A percentile compares a stretch with the other conserved stretches of the same genome.
Evolutionary conservation across 805 yeast species (phyloP).

Genomic region (Candida parachauliodes): DNA sequence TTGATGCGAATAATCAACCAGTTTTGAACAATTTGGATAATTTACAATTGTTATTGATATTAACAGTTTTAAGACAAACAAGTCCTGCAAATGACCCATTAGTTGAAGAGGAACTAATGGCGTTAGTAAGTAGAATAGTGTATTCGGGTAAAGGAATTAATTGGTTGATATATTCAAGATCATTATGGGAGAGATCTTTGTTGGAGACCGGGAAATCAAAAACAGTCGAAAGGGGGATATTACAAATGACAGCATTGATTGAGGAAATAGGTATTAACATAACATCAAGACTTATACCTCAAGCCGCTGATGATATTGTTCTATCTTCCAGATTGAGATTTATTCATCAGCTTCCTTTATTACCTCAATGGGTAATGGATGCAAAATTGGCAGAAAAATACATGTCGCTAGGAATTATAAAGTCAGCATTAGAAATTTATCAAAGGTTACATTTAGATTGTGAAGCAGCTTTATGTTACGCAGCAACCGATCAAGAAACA

Average conservation of each 20-base stretch:
- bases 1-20: slow-evolving; percentile 86
- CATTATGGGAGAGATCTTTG: slow-evolving; percentile 86
- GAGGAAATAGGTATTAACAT: slow-evolving; percentile 79
- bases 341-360: slow-evolving; percentile 68
- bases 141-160: slow-evolving; percentile 48
- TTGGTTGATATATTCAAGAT: slow-evolving; percentile 76
- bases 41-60: slow-evolving; percentile 68
- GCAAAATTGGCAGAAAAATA: slow-evolving; percentile 78
- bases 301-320: slow-evolving; percentile 41
- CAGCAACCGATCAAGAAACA: slow-evolving; percentile 71
- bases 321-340: slow-evolving; percentile 52
- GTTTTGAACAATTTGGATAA: slow-evolving; percentile 63
- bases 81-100: slow-evolving; percentile 70
- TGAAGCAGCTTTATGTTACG: slow-evolving; percentile 88
- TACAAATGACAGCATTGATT: slow-evolving; percentile 88
- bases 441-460: slow-evolving; percentile 70
- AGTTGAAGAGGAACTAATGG: slow-evolving; percentile 78
- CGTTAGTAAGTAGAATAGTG: slow-evolving; percentile 70
- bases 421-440: slow-evolving; percentile 86
- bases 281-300: slow-evolving; percentile 50
- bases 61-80: slow-evolving; percentile 59
- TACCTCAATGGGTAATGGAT: slow-evolving; percentile 87
- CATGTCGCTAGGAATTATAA: slow-evolving; percentile 78
- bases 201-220: slow-evolving; percentile 76
- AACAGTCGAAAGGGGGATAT: slow-evolving; percentile 89